Base-by-base conservation (phyloP, 2,329 filamentous ascomycete genomes). In the Nakataea oryzae region DNA sequence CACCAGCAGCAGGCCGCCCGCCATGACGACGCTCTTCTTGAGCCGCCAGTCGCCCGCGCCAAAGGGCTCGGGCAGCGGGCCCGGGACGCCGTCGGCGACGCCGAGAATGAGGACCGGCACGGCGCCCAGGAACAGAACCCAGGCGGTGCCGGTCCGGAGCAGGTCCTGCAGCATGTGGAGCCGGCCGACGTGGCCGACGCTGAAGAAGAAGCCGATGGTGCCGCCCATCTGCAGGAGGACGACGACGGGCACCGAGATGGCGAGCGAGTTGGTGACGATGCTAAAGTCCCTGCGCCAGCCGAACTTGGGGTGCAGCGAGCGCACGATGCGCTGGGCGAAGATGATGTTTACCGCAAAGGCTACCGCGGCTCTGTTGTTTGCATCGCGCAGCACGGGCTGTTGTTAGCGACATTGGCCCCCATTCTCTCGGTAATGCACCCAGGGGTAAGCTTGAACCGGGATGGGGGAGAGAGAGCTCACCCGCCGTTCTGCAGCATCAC, bases 261-360 rank as follows among this genome's bases (percentile, higher is more conserved):
- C 65, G 12, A 70, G 65, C 54, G 71, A 63, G 3, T 66, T 55
- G 5, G 63, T 64, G 13, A 64, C 29, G 60, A 69, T 62, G 58
- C 70, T 67, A n/a, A 74, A 67, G 1, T 58, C 64, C 1, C 28
- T 65, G 27, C 70, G 67, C 75, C 74, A 76, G 62, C 74, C 75
- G 11, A 74, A 54, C 17, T 26, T 21, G 11, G 75, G 74, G 41
- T 74, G 74, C 60, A 71, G 70, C 2, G 74, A 72, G 57, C 75
- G 73, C 3, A 76, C 64, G 29, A 77, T 67, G 55, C 75, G 73
- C 63, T 75, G 74, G 2, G 72, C 70, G 62, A 76, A 74, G 63
- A 76, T 69, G 24, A 76, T 69, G 65, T 76, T 76, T 63, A 75
- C 66, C 32, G 73, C 65, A 58, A 74, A 76, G 24, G 75, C 34